phyloP scores from a whole-genome alignment of 2,329 filamentous ascomycete genomes.

The Diaporthe vaccinii region DNA sequence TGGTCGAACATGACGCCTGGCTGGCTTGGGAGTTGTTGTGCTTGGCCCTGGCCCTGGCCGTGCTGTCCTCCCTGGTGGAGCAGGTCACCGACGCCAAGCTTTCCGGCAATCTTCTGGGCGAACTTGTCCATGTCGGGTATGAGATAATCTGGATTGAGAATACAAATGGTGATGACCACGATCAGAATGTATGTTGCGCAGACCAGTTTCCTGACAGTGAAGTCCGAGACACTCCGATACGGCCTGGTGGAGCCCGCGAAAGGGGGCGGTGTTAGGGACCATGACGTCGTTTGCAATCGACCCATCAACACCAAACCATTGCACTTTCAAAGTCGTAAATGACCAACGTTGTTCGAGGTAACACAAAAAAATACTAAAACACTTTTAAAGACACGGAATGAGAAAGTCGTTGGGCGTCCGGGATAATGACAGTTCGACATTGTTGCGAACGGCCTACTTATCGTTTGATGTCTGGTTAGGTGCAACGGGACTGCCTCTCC shows the following conservation, averaged over 20 bases:
- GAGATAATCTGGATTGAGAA: background rate
- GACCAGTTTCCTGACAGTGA: constrained; percentile 26
- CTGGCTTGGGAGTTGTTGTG: constrained; percentile 3
- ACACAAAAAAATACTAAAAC: no score
- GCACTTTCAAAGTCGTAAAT: constrained; percentile 14
- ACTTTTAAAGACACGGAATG: background rate
- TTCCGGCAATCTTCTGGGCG: constrained; percentile 28
- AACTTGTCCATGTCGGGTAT: constrained; percentile 18
- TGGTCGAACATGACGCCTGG: constrained; percentile 16
- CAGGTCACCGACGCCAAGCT: constrained; percentile 25
- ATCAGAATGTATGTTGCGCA: constrained; percentile 26
- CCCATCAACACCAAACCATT: constrained; percentile 18
- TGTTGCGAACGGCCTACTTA: constrained; percentile 7
- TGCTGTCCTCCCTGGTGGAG: constrained; percentile 7
- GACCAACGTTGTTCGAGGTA: background rate
- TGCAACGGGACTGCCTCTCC: constrained; percentile 12
- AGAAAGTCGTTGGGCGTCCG: background rate
- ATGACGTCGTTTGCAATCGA: constrained; percentile 27
- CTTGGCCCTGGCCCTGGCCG: background rate
- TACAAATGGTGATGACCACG: constrained; percentile 10
- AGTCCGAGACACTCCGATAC: constrained; percentile 23
- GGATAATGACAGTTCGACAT: background rate
- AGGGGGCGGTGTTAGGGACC: constrained; percentile 24
- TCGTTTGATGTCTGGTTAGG: background rate
- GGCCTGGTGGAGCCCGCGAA: constrained; percentile 13